Conservation (phyloP, 2,329 filamentous ascomycete genomes). For the Fusarium verrucosum region DNA sequence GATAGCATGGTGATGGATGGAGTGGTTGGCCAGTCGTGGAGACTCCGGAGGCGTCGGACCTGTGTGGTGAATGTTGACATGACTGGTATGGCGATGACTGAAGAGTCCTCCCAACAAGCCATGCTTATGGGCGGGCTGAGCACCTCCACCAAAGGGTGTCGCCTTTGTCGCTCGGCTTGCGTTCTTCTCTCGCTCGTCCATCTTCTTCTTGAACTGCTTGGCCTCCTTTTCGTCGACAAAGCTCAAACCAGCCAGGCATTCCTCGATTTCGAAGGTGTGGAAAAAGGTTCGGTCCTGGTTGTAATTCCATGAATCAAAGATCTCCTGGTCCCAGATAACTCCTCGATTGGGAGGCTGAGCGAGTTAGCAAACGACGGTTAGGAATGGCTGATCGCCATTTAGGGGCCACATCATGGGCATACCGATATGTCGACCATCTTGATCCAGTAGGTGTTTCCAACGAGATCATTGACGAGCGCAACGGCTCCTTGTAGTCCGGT, state of each 20-base stretch:
- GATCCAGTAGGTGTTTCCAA: constrained; percentile 96
- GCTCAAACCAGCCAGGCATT: constrained; percentile 87
- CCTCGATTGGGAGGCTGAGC: constrained; percentile 77
- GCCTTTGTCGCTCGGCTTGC: constrained; percentile 86
- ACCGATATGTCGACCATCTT: constrained; percentile 98
- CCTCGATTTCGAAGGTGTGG: constrained; percentile 94
- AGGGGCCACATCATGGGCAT: constrained; percentile 40
- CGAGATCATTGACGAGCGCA: constrained; percentile 91
- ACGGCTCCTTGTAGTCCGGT: constrained; percentile 92
- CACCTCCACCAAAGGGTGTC: constrained; percentile 74
- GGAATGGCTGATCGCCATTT: not conserved
- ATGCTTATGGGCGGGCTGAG: constrained; percentile 53
- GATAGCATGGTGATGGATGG: constrained; percentile 49
- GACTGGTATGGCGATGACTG: constrained; percentile 67
- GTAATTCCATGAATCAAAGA: constrained; percentile 94
- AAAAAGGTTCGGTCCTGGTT: constrained; percentile 98
- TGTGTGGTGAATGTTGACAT: constrained; percentile 57
- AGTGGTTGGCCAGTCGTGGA: constrained; percentile 55
- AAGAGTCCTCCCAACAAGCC: constrained; percentile 70
- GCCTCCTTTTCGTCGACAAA: constrained; percentile 98
- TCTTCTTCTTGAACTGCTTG: constrained; percentile 95
- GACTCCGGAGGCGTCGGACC: constrained; percentile 68
- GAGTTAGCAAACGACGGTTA: constrained; percentile 27
- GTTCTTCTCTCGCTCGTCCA: constrained; percentile 95
- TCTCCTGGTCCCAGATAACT: constrained; percentile 97